Conservation (phyloP, 352 stramenopile species). For the Phytophthora pinifolia region DNA sequence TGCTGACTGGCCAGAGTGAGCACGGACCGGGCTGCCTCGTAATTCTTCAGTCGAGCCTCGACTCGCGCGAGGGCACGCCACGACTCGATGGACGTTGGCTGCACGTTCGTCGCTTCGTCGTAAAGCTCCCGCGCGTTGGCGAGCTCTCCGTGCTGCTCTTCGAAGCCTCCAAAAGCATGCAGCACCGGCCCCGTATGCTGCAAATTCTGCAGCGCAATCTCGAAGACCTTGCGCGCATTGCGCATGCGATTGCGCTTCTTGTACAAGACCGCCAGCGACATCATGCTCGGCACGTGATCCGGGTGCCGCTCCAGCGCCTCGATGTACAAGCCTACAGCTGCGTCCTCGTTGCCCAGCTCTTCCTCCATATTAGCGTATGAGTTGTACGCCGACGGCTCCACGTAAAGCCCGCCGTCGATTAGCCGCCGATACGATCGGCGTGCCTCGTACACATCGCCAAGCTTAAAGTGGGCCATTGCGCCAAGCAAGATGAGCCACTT, state of each 20-base stretch:
- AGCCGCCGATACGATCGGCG: constrained; percentile 68
- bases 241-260: constrained; percentile 49
- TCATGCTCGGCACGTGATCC: constrained; percentile 77
- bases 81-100: constrained; percentile 62
- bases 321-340: constrained; percentile 61
- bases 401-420: constrained; percentile 69
- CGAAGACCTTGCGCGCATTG: constrained; percentile 62
- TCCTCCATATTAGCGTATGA: constrained; percentile 87
- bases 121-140: constrained; percentile 75
- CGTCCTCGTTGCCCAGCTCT: constrained; percentile 70
- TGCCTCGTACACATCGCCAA: constrained; percentile 76
- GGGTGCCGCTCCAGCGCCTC: constrained; percentile 59
- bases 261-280: constrained; percentile 72
- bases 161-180: constrained; percentile 72
- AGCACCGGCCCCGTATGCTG: constrained; percentile 61
- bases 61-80: constrained; percentile 74
- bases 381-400: constrained; percentile 79
- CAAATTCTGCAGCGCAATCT: constrained; percentile 55
- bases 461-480: constrained; percentile 78
- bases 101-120: constrained; percentile 66
- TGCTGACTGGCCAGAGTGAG: constrained; percentile 69
- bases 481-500: constrained; percentile 82
- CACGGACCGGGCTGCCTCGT: constrained; percentile 63
- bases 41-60: constrained; percentile 57
- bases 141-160: constrained; percentile 70